Evolutionary conservation across 805 yeast species (phyloP).

Genomic region (Saccharomycopsis fermentans): DNA sequence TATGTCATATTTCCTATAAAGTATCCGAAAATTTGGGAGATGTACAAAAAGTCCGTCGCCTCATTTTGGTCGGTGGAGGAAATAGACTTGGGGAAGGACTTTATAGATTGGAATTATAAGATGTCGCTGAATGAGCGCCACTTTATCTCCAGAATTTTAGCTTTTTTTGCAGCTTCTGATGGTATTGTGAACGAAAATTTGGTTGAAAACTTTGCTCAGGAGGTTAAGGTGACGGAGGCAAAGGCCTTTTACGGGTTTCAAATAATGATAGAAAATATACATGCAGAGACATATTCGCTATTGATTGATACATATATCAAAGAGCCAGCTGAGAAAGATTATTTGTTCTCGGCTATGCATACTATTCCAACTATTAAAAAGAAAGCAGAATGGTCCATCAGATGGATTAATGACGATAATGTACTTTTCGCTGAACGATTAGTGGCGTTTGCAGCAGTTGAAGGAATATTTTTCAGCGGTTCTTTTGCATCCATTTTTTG

Average conservation of each 20-base stretch:
- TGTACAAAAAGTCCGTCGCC: conserved; percentile 97
- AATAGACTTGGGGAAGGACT: conserved; percentile 88
- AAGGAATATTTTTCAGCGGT: conserved; percentile 97
- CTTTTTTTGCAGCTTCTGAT: conserved; percentile 97
- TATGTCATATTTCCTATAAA: conserved; percentile 93
- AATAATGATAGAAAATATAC: conserved; percentile 99
- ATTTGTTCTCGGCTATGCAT: conserved; percentile 88
- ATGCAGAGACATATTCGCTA: conserved; percentile 91
- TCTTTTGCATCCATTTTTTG: conserved; percentile 97
- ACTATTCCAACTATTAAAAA: conserved; percentile 91
- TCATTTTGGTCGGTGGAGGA: conserved; percentile 99
- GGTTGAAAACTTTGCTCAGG: conserved; percentile 94
- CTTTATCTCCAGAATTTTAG: conserved; percentile 85
- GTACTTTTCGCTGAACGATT: conserved; percentile 91
- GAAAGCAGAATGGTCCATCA: conserved; percentile 97
- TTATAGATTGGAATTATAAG: conserved; percentile 82
- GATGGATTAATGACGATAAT: conserved; percentile 86
- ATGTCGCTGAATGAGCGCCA: conserved; percentile 85
- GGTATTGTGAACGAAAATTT: conserved; percentile 97
- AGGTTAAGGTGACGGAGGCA: conserved; percentile 95
- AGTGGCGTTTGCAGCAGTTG: conserved; percentile 97
- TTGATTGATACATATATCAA: conserved; percentile 90
- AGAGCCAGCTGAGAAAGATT: conserved; percentile 86
- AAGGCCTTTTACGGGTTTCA: conserved; percentile 98
- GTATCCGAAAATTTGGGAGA: conserved; percentile 97